Percentiles rank a stretch among this genome's conserved stretches.
These are phyloP conservation scores for Globisporangium polare DNA, from an alignment of 352 stramenopile species.

Conservation along the genomic window DNA sequence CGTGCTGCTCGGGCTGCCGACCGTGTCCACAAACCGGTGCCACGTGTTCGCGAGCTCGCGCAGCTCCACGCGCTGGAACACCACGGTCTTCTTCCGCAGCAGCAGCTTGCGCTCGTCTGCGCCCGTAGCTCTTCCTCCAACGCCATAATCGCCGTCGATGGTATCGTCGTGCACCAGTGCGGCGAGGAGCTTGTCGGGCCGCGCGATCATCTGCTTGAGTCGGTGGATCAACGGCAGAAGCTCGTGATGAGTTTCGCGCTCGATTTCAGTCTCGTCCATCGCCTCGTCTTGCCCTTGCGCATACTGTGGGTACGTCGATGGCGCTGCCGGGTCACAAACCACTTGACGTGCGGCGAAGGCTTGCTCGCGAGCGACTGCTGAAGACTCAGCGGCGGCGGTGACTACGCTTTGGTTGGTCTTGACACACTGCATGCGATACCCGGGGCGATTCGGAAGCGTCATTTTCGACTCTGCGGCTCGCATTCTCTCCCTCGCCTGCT, in stretches of 20 bases:
- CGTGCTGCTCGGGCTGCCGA: constrained; percentile 7
- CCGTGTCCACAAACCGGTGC: constrained; percentile 23
- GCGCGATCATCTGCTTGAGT: constrained; percentile 44
- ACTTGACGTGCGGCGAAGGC: not conserved
- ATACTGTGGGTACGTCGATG: not conserved
- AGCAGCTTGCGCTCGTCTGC: constrained; percentile 16
- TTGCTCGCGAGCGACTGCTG: not conserved
- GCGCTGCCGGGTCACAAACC: not conserved
- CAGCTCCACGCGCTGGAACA: constrained; percentile 39
- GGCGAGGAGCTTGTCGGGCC: constrained; percentile 42
- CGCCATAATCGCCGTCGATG: constrained; percentile 1
- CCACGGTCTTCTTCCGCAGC: constrained; percentile 29
- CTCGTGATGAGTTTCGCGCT: constrained; percentile 21
- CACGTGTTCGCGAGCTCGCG: constrained; percentile 22
- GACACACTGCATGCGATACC: constrained; percentile 22
- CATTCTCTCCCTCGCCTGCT: constrained; percentile 1
- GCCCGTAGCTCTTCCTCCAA: not conserved
- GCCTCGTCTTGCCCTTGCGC: not conserved
- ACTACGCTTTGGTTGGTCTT: constrained; percentile 7
- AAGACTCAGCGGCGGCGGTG: constrained; percentile 12
- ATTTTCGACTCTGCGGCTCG: constrained; percentile 36
- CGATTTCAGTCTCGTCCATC: constrained; percentile 5
- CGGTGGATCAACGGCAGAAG: constrained; percentile 37
- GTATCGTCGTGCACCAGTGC: constrained; percentile 27
- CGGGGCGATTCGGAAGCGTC: constrained; percentile 48